Evolutionary conservation across 768 basidiomycete genomes (phyloP).

Genomic region (Trametes meyenii): DNA sequence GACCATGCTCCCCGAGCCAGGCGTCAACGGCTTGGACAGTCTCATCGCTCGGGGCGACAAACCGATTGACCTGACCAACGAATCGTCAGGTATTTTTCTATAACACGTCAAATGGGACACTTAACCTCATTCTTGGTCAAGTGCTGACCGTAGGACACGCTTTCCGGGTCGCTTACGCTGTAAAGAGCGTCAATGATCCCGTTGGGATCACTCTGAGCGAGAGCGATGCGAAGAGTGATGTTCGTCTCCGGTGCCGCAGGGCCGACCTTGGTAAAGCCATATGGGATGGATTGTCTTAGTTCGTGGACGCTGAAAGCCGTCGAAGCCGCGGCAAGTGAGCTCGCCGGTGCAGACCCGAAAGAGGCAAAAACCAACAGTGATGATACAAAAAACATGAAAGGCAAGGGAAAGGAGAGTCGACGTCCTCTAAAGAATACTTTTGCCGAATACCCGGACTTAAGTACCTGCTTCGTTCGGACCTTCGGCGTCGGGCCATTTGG

Average conservation of each 20-base stretch:
- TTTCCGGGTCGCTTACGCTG: constrained; percentile 34
- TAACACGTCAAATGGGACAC: not conserved
- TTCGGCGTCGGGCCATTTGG: too few species aligned
- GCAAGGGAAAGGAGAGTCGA: not conserved
- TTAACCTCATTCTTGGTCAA: not conserved
- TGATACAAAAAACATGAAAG: not conserved
- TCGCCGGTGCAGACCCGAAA: not conserved
- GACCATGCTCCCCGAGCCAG: constrained; percentile 34
- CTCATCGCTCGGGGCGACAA: constrained; percentile 32
- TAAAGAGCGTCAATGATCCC: constrained; percentile 42
- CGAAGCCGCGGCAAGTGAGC: not conserved
- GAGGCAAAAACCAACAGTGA: not conserved
- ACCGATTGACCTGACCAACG: constrained; percentile 28
- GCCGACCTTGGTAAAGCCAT: constrained; percentile 26
- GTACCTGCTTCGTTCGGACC: too few species aligned
- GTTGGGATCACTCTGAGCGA: constrained; percentile 37
- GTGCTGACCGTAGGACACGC: constrained; percentile 1
- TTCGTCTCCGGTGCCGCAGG: constrained; percentile 33
- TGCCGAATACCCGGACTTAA: too few species aligned
- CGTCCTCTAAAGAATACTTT: too few species aligned
- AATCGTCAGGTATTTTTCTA: not conserved
- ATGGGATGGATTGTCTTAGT: not conserved
- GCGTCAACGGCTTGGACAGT: constrained; percentile 30
- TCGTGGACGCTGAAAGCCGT: constrained; percentile 1
- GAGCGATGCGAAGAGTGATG: constrained; percentile 42